Evolutionary conservation across 345 rosid species (phyloP), one percentile per base, ranked within the genome.

Genomic region (Eucalyptus curtisii): DNA sequence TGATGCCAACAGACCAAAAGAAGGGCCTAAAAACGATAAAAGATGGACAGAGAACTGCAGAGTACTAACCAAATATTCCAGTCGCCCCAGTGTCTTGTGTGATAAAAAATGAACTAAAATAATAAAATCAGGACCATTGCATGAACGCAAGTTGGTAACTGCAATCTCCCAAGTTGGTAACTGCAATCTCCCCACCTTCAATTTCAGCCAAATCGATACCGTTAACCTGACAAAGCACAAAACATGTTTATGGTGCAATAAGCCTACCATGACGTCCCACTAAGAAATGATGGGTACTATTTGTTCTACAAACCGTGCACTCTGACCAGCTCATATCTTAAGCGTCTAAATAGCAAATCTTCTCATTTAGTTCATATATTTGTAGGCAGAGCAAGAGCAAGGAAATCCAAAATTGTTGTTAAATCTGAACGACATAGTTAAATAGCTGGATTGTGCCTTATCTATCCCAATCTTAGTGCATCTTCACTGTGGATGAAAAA

Each of bases 91-190:
- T 86, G 47, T 87, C 92, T 49, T 81, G 91, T 47, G 55, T 50
- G 47, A 82, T 53, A 87, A 90, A 89, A 95, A 91, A 14, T 42
- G 91, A 84, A 95, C 93, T 88, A 92, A 92, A 57, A 95, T 64
- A n/a, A 90, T 87, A 90, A 94, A 96, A 25, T 91, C 93, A 13
- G 93, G 92, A 85, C 97, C 96, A 91, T 88, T 94, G 94, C 95
- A 92, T 64, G 97, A 93, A 88, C 91, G 93, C 90, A 95, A 91
- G 90, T 95, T 94, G 87, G 96, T 94, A 85, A 89, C 88, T 86
- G 95, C 95, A 89, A 92, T 93, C 91, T 95, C 95, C 37, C 97
- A 95, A 91, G 90, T 95, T 94, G 87, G 96, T 94, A 85, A 89
- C 88, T 86, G 95, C 95, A 89, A 92, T 93, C 91, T 95, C 95